These are phyloP conservation scores for Aegilops tauschii DNA, from an alignment of 176 grass and related monocot species.

Conservation along the genomic window DNA sequence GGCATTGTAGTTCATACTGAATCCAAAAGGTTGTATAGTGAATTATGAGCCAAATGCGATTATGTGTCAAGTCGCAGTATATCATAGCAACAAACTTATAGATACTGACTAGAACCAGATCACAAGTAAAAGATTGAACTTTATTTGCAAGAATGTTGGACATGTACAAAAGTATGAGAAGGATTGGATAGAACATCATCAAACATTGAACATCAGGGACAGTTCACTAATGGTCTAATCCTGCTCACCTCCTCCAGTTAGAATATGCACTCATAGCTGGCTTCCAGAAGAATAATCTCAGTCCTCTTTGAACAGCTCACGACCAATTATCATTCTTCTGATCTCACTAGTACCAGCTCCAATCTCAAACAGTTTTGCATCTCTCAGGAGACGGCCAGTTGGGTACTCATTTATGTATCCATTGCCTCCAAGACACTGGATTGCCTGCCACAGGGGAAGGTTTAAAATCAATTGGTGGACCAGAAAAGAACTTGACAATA, in stretches of 20 bases:
- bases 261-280: conserved; percentile 15
- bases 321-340: conserved; percentile 93
- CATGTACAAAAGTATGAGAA: conserved; percentile 30
- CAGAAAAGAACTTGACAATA: conserved; percentile 6
- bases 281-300: conserved; percentile 35
- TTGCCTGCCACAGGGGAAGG: conserved; percentile 59
- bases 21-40: conserved; percentile 7
- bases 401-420: conserved; percentile 98
- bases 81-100: background rate
- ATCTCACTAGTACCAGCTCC: conserved; percentile 98
- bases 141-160: conserved; percentile 35
- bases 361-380: conserved; percentile 98
- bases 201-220: background rate
- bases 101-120: background rate
- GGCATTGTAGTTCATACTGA: conserved; percentile 18
- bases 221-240: conserved; percentile 24
- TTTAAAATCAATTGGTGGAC: conserved; percentile 12
- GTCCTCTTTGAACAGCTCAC: conserved; percentile 93
- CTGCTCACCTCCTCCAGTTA: conserved; percentile 30
- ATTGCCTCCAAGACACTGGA: conserved; percentile 96
- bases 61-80: background rate
- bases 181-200: conserved; percentile 8
- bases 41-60: background rate
- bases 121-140: background rate
- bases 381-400: conserved; percentile 93